These are phyloP conservation scores for Oryza longistaminata DNA, from an alignment of 176 grass and related monocot genomes.

Conservation along the genomic window DNA sequence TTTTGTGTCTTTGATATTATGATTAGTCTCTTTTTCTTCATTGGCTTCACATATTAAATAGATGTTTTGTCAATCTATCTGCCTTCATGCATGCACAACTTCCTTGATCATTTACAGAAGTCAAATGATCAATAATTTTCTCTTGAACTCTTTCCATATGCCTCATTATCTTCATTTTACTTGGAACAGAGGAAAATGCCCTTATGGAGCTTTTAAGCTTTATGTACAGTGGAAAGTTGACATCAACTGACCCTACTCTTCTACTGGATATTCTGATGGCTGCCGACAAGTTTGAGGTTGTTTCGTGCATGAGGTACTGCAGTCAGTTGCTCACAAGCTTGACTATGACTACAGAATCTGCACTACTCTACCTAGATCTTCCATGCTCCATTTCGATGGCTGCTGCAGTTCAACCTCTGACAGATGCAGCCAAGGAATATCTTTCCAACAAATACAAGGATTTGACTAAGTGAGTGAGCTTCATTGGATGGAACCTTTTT, in stretches of 20 bases:
- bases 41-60: slow-evolving; percentile 13
- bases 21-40: neutral
- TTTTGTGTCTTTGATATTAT: slow-evolving; percentile 1
- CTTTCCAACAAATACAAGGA: slow-evolving; percentile 65
- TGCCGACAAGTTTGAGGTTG: slow-evolving; percentile 94
- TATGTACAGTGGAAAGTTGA: slow-evolving; percentile 85
- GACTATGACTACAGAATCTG: slow-evolving; percentile 78
- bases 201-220: slow-evolving; percentile 85
- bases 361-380: slow-evolving; percentile 86
- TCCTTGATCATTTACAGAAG: neutral
- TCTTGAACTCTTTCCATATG: neutral
- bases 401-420: slow-evolving; percentile 60
- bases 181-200: slow-evolving; percentile 90
- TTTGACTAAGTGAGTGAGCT: slow-evolving; percentile 62
- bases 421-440: slow-evolving; percentile 65
- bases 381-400: slow-evolving; percentile 72
- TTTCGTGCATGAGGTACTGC: slow-evolving; percentile 93
- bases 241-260: slow-evolving; percentile 57
- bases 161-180: slow-evolving; percentile 6
- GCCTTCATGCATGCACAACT: neutral
- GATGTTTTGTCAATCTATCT: neutral
- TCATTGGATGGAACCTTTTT: neutral
- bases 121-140: neutral
- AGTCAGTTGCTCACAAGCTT: slow-evolving; percentile 80
- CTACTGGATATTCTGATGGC: slow-evolving; percentile 84